A percentile compares a stretch with the other conserved stretches of the same genome.
These are phyloP conservation scores for Tolypocladium ovalisporum DNA, from an alignment of 2,329 filamentous ascomycete species.

Conservation along the genomic window DNA sequence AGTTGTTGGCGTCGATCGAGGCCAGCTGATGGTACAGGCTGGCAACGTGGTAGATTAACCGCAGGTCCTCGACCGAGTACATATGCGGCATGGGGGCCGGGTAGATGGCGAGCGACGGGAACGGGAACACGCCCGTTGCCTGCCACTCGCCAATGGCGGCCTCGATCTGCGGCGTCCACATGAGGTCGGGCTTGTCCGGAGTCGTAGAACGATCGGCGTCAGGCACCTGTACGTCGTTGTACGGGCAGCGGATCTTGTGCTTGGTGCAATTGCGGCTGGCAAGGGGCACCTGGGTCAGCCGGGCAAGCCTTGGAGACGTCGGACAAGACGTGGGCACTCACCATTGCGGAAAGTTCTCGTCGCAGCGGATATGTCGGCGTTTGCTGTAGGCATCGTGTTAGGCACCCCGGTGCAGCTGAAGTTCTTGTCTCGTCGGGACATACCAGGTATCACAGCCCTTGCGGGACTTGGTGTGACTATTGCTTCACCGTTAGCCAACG, in stretches of 20 bases:
- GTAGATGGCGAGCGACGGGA: conserved; percentile 68
- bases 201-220: conserved; percentile 51
- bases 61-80: conserved; percentile 68
- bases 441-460: conserved; percentile 94
- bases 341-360: conserved; percentile 98
- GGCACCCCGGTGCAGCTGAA: conserved; percentile 3
- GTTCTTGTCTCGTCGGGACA: conserved; percentile 10
- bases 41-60: conserved; percentile 83
- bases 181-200: conserved; percentile 57
- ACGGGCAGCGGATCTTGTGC: conserved; percentile 96
- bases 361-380: conserved; percentile 91
- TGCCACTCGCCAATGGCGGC: conserved; percentile 74
- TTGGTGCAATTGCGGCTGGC: conserved; percentile 92
- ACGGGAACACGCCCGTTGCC: conserved; percentile 73
- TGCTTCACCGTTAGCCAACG: background rate
- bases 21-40: conserved; percentile 76
- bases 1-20: conserved; percentile 64
- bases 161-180: conserved; percentile 82
- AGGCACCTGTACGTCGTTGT: conserved; percentile 69
- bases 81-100: conserved; percentile 62
- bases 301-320: background rate
- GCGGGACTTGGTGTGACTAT: conserved; percentile 96
- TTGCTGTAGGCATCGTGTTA: conserved; percentile 42
- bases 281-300: conserved; percentile 5
- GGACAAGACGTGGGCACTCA: conserved; percentile 29